A percentile compares a stretch with the other conserved stretches of the same genome.
These are phyloP conservation scores for Tephrocybe sp. DNA, from an alignment of 768 basidiomycete species.

Conservation along the genomic window DNA sequence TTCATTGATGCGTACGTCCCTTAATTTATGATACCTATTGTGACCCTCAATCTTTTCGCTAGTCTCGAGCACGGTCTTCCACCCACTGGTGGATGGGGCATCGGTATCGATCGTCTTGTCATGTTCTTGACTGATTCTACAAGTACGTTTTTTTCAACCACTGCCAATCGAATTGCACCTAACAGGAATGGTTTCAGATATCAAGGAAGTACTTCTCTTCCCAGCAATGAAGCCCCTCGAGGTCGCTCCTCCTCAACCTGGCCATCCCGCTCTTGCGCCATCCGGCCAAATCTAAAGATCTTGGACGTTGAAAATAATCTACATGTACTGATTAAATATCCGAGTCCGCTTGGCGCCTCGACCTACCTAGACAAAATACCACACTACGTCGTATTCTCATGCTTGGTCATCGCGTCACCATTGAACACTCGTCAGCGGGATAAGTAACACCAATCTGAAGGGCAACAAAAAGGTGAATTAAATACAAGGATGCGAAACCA, in stretches of 20 bases:
- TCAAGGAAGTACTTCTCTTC: constrained; percentile 96
- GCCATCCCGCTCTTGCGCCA: constrained; percentile 20
- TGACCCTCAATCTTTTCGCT: constrained; percentile 5
- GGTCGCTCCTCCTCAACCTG: constrained; percentile 25
- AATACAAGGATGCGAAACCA: too few relatives aligned
- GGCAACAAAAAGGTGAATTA: too few relatives aligned
- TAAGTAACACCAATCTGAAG: too few relatives aligned
- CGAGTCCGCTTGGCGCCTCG: neutral
- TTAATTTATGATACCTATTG: constrained; percentile 1
- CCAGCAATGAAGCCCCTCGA: constrained; percentile 94
- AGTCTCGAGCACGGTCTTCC: constrained; percentile 97
- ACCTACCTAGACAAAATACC: too few relatives aligned
- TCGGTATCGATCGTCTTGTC: constrained; percentile 93
- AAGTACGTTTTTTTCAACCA: constrained; percentile 44
- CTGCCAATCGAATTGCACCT: too few relatives aligned
- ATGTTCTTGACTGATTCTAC: constrained; percentile 99
- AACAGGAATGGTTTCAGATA: constrained; percentile 46
- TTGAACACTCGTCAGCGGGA: too few relatives aligned
- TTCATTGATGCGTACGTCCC: constrained; percentile 86
- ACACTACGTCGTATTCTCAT: too few relatives aligned
- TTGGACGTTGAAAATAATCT: constrained; percentile 5
- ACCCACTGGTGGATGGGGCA: constrained; percentile 96
- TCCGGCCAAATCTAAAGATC: constrained; percentile 30
- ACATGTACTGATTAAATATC: constrained; percentile 1
- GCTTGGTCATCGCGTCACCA: too few relatives aligned